Evolutionary conservation across 768 basidiomycete genomes (phyloP).

Genomic region (Erythrobasidium yunnanense): DNA sequence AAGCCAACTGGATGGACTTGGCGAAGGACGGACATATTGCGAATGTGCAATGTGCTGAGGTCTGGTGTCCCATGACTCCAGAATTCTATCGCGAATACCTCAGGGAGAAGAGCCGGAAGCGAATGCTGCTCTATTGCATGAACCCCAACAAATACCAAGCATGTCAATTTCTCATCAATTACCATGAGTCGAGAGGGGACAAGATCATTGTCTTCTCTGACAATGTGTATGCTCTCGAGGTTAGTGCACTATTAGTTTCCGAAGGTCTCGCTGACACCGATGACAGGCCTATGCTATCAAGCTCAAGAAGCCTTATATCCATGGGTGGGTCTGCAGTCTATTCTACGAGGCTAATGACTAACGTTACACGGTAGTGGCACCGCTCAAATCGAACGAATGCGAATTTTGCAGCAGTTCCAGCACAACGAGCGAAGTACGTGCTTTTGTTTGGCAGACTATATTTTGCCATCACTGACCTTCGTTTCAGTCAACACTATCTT

Average conservation of each 20-base stretch:
- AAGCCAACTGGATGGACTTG: conserved; percentile 99
- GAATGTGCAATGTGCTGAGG: conserved; percentile 98
- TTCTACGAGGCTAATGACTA: too few relatives aligned
- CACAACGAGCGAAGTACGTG: conserved; percentile 54
- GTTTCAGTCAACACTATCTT: conserved; percentile 88
- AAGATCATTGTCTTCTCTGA: conserved; percentile 99
- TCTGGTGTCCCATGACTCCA: conserved; percentile 99
- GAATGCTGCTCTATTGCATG: conserved; percentile 97
- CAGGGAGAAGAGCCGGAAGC: conserved; percentile 77
- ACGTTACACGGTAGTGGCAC: too few relatives aligned
- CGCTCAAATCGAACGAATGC: conserved; percentile 87
- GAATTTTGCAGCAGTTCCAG: conserved; percentile 89
- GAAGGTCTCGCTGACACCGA: too few relatives aligned
- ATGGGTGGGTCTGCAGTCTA: too few relatives aligned
- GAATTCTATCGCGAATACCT: conserved; percentile 98
- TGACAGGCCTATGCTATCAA: conserved; percentile 86
- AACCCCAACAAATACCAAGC: conserved; percentile 99
- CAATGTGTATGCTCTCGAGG: conserved; percentile 92
- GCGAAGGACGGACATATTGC: conserved; percentile 99
- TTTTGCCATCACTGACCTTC: not conserved
- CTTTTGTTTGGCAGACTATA: too few relatives aligned
- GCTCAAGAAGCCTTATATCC: conserved; percentile 85
- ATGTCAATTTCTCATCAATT: conserved; percentile 95
- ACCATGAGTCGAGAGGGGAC: conserved; percentile 92
- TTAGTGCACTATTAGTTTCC: too few relatives aligned